A percentile compares a stretch with the other conserved stretches of the same genome.
These are phyloP conservation scores for Magnaporthales sp. DNA, from an alignment of 2,329 filamentous ascomycete genomes.

Conservation along the genomic window DNA sequence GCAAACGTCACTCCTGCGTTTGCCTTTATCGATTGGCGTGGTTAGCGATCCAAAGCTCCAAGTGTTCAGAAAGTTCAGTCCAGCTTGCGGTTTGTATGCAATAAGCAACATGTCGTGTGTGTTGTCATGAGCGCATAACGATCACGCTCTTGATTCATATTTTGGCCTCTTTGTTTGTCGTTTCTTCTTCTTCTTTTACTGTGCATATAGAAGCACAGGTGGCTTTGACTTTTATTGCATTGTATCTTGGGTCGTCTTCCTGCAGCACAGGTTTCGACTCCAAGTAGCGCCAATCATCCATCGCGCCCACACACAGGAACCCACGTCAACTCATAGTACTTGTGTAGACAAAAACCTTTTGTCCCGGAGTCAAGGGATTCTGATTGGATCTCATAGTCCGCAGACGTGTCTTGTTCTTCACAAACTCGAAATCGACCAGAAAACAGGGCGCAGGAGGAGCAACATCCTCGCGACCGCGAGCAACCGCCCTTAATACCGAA, in stretches of 20 bases:
- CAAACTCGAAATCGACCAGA: not conserved
- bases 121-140: not conserved
- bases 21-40: slow-evolving; percentile 1
- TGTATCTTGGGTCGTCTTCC: not conserved
- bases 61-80: slow-evolving; percentile 4
- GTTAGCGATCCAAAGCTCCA: slow-evolving; percentile 4
- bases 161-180: not conserved
- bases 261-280: not conserved
- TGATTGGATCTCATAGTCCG: not conserved
- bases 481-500: not conserved
- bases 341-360: not conserved
- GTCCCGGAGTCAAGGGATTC: not conserved
- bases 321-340: not conserved
- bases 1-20: not conserved
- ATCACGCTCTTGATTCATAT: not conserved
- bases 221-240: not conserved
- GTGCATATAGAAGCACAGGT: not conserved
- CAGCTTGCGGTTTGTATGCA: not conserved
- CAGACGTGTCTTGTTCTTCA: not conserved
- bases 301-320: not conserved
- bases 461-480: not conserved
- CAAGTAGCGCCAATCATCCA: not conserved
- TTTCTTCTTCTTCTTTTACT: not conserved
- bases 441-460: not conserved
- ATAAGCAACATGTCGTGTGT: not conserved